Evolutionary conservation across 1,284 basidiomycete genomes (phyloP).

Genomic region (Ganoderma lingzhi): DNA sequence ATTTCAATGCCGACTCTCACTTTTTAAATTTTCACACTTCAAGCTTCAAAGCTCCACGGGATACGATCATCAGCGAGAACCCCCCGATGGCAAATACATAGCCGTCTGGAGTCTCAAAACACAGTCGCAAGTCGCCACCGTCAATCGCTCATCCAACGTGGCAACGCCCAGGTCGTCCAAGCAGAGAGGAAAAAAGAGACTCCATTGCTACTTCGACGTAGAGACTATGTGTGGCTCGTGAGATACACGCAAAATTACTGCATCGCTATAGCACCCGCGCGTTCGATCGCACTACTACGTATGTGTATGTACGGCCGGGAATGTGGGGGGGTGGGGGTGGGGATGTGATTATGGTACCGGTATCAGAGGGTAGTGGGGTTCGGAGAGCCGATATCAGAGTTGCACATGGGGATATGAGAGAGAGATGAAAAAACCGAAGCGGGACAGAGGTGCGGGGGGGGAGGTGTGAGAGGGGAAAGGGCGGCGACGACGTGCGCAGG

Average conservation of each 20-base stretch:
- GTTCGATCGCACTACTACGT: conserved; percentile 25
- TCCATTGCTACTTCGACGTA: conserved; percentile 30
- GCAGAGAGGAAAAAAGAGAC: conserved; percentile 26
- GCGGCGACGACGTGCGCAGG: conserved; percentile 14
- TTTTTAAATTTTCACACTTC: too few species aligned
- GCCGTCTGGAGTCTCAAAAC: too few species aligned
- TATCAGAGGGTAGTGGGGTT: conserved; percentile 26
- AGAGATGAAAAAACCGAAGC: conserved; percentile 6
- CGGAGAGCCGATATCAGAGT: conserved; percentile 6
- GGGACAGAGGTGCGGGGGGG: background rate
- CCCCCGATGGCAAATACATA: too few species aligned
- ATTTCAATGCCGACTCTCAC: too few species aligned
- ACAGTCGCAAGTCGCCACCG: background rate
- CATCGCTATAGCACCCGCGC: conserved; percentile 33
- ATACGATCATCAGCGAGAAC: too few species aligned
- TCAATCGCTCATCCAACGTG: too few species aligned
- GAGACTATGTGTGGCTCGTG: conserved; percentile 25
- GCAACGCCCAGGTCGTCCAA: background rate
- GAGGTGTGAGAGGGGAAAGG: background rate
- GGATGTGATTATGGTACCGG: conserved; percentile 34
- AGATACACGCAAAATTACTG: conserved; percentile 34
- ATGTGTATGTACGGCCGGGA: conserved; percentile 2
- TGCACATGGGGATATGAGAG: conserved; percentile 7
- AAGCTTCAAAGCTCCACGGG: too few species aligned
- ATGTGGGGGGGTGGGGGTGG: conserved; percentile 1